Conservation (phyloP, 345 rosid species). For the Pelargonium nanum region DNA sequence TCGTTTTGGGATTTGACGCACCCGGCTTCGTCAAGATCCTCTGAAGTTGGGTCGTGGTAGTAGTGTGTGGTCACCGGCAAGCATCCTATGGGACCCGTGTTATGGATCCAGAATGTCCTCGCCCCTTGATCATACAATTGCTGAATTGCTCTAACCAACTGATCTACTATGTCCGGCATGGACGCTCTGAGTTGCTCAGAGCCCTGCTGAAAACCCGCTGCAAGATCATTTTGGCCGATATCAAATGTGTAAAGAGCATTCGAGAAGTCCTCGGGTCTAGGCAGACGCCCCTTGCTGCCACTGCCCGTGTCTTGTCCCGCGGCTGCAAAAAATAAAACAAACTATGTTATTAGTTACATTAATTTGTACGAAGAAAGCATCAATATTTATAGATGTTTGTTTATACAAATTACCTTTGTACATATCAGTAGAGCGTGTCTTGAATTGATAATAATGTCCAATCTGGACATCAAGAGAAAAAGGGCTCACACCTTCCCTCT, state of each 20-base stretch:
- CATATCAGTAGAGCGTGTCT: slow-evolving; percentile 37
- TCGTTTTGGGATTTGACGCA: slow-evolving; percentile 69
- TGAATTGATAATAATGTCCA: slow-evolving; percentile 63
- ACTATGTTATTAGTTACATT: too few species aligned
- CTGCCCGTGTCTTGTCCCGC: background rate
- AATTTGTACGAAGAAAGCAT: too few species aligned
- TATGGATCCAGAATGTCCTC: slow-evolving; percentile 62
- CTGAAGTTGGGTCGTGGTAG: slow-evolving; percentile 37
- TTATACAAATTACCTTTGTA: slow-evolving; percentile 45
- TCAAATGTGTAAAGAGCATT: slow-evolving; percentile 73
- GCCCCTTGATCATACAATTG: slow-evolving; percentile 38
- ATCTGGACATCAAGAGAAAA: slow-evolving; percentile 81
- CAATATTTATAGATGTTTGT: too few species aligned
- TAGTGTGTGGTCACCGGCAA: slow-evolving; percentile 52
- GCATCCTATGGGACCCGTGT: slow-evolving; percentile 87
- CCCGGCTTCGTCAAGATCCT: slow-evolving; percentile 50
- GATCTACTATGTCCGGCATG: slow-evolving; percentile 49
- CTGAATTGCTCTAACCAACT: slow-evolving; percentile 67
- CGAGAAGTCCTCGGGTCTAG: slow-evolving; percentile 54
- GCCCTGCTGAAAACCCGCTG: slow-evolving; percentile 59
- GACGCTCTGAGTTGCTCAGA: slow-evolving; percentile 47
- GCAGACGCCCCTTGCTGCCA: slow-evolving; percentile 31
- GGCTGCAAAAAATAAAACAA: background rate
- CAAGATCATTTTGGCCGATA: slow-evolving; percentile 84
- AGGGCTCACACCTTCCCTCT: slow-evolving; percentile 74